Conservation (phyloP, 2,329 filamentous ascomycete genomes). For the Conoideocrella luteorostrata region DNA sequence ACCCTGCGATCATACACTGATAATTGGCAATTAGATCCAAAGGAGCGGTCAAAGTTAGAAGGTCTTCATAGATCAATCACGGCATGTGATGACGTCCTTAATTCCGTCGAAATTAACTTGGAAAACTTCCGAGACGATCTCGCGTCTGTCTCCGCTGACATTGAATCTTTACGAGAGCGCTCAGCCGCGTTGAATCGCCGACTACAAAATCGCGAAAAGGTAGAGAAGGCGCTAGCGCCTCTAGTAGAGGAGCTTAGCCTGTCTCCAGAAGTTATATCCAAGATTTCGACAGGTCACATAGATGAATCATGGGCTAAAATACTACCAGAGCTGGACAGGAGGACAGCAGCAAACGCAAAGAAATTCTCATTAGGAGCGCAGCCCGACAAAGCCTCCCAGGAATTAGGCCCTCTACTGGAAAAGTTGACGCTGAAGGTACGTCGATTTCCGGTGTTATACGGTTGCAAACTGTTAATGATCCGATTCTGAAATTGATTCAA, state of each 20-base stretch:
- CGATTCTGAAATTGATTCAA: constrained; percentile 22
- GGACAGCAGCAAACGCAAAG: constrained; percentile 64
- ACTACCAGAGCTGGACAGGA: constrained; percentile 75
- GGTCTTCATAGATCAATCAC: constrained; percentile 83
- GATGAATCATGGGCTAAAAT: constrained; percentile 85
- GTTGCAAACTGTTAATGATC: not conserved
- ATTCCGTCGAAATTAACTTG: constrained; percentile 87
- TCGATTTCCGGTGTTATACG: not conserved
- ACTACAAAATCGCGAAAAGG: constrained; percentile 80
- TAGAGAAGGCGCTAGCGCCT: constrained; percentile 81
- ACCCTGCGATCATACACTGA: not conserved
- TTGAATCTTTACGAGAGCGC: constrained; percentile 83
- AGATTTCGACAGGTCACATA: constrained; percentile 81
- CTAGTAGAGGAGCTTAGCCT: constrained; percentile 89
- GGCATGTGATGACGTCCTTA: constrained; percentile 87
- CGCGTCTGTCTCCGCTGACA: constrained; percentile 86
- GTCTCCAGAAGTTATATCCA: constrained; percentile 73
- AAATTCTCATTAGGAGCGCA: constrained; percentile 50
- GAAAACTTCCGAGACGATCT: constrained; percentile 91
- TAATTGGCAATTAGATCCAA: constrained; percentile 52
- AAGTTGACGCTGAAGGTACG: constrained; percentile 73
- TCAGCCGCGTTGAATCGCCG: constrained; percentile 78
- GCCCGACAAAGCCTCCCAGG: constrained; percentile 69
- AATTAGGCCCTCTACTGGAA: constrained; percentile 77
- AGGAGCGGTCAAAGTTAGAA: constrained; percentile 78